Evolutionary conservation across 1,284 basidiomycete species (phyloP).

Genomic region (Ustilago nuda): DNA sequence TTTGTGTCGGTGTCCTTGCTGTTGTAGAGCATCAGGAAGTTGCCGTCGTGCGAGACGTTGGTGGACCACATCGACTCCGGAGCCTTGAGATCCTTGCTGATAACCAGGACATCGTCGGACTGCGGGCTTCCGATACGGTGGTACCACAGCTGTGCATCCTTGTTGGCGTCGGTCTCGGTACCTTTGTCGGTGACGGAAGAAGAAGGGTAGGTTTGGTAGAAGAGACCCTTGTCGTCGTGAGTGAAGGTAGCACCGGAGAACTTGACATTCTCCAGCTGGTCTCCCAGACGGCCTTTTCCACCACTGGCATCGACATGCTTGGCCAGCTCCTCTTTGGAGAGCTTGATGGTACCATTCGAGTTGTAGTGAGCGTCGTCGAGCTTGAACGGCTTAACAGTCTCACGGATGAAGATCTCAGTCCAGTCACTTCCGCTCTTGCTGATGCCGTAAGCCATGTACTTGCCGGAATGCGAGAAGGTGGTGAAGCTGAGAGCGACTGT

Average conservation of each 20-base stretch:
- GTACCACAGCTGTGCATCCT: conserved; percentile 66
- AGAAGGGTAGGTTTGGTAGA: conserved; percentile 65
- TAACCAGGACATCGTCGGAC: conserved; percentile 60
- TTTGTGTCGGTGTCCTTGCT: conserved; percentile 66
- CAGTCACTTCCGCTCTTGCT: conserved; percentile 67
- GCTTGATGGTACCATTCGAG: conserved; percentile 45
- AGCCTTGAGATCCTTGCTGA: conserved; percentile 58
- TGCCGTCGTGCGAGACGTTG: conserved; percentile 61
- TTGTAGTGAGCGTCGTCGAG: conserved; percentile 44
- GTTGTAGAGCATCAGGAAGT: conserved; percentile 59
- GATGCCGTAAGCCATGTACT: conserved; percentile 64
- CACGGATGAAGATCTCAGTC: conserved; percentile 62
- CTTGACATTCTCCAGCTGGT: conserved; percentile 63
- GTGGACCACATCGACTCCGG: conserved; percentile 62
- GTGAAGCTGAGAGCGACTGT: conserved; percentile 61
- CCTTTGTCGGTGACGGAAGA: conserved; percentile 59
- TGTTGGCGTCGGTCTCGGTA: conserved; percentile 66
- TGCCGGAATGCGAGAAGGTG: conserved; percentile 63
- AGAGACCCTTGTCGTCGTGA: conserved; percentile 65
- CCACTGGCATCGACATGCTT: conserved; percentile 46
- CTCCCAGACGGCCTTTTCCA: conserved; percentile 58
- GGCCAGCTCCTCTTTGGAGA: conserved; percentile 37
- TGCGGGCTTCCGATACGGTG: conserved; percentile 64
- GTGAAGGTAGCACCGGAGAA: conserved; percentile 61
- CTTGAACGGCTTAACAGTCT: conserved; percentile 58